Conservation (phyloP, 208 protist species). For the Trypanosomatidae sp. region DNA sequence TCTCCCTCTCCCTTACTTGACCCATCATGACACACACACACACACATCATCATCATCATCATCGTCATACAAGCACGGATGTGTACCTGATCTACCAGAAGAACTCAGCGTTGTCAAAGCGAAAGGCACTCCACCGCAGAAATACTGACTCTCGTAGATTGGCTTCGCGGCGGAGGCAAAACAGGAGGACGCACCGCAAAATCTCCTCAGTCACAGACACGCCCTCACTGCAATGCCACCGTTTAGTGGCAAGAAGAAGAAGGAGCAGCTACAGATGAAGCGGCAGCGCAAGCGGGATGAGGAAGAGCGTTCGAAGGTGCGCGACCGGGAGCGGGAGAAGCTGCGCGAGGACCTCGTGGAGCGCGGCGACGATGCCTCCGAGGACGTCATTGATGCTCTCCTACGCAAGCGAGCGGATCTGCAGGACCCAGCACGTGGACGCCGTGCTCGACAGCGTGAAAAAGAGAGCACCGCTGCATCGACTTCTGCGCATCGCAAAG, state of each 20-base stretch:
- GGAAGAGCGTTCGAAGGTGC: constrained; percentile 21
- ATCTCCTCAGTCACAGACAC: background rate
- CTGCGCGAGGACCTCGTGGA: constrained; percentile 25
- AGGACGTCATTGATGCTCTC: constrained; percentile 17
- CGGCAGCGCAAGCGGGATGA: constrained; percentile 74
- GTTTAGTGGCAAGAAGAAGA: constrained; percentile 93
- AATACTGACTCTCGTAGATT: too few species aligned
- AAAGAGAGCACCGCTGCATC: background rate
- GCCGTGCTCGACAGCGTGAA: constrained; percentile 6
- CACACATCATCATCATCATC: background rate
- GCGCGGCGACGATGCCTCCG: constrained; percentile 21
- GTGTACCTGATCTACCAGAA: background rate
- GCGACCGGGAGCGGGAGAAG: constrained; percentile 27
- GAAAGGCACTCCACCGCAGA: background rate
- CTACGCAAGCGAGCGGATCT: constrained; percentile 13
- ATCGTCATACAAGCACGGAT: too few species aligned
- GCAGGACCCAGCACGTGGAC: constrained; percentile 7
- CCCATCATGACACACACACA: background rate
- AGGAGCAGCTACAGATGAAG: constrained; percentile 90
- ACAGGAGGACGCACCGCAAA: background rate
- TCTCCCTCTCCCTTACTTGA: background rate
- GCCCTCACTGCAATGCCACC: constrained; percentile 33
- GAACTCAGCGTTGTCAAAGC: background rate
- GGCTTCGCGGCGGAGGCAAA: background rate
- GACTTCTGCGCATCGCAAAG: background rate